Evolutionary conservation across 164 flowering plant genomes (phyloP).

Genomic region (Vitis rotundifolia): DNA sequence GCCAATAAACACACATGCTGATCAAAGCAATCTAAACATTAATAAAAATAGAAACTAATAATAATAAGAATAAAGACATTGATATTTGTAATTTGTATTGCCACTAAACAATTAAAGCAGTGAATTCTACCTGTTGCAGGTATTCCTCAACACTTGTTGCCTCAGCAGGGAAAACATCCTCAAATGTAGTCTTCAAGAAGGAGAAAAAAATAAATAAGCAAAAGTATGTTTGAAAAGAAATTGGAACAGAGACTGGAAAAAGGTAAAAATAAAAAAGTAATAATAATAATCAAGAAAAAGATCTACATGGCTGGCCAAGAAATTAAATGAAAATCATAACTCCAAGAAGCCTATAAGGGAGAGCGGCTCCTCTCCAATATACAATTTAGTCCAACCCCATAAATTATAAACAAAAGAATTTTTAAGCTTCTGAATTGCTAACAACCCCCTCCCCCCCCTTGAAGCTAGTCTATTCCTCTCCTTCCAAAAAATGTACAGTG

Average conservation of each 20-base stretch:
- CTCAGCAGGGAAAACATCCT: conserved; percentile 96
- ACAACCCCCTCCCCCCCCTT: no score
- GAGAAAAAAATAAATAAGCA: conserved; percentile 4
- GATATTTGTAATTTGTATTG: background rate
- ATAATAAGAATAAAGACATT: background rate
- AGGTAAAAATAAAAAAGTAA: background rate
- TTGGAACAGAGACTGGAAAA: background rate
- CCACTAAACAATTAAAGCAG: background rate
- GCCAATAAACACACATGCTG: no score
- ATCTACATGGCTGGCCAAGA: background rate
- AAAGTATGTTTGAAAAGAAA: background rate
- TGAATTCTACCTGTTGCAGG: conserved; percentile 81
- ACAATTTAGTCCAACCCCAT: no score
- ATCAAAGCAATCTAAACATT: no score
- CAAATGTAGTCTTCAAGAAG: conserved; percentile 76
- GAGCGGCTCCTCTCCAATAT: no score
- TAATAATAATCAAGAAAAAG: no score
- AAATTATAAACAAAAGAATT: no score
- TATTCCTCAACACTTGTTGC: conserved; percentile 91
- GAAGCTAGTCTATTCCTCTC: no score
- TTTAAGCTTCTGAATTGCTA: no score
- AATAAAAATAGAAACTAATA: background rate
- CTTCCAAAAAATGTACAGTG: no score
- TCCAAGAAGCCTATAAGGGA: no score
- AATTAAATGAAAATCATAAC: no score